Evolutionary conservation across 331 rosid genomes (phyloP), one percentile per base, ranked within the genome.

Genomic region (Acacia concinna): DNA sequence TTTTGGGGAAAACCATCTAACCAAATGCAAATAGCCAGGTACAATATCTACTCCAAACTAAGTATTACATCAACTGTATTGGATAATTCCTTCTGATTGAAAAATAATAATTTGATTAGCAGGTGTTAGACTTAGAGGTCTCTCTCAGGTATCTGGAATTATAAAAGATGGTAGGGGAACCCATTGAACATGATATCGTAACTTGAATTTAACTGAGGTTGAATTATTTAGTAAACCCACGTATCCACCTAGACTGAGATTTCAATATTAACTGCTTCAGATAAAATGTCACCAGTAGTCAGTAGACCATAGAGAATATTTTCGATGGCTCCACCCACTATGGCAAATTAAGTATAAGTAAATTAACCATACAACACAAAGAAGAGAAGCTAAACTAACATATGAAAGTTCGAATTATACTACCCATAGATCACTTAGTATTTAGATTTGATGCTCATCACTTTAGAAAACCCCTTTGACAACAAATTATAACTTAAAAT

Each of bases 401-500:
- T 3, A 21, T 21, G 2, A 56, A 56, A 23, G 13, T 56, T 46
- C 6, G 3, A 38, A 67, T 47, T 12, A 74, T 23, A 14, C 68
- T 18, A 38, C 32, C 47, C 43, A 21, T 13, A 38, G 54, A 41
- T 23, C 35, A 40, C 69, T n/a, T 11, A n/a, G 73, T 32, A 47
- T 35, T 43, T 72, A 59, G 35, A 73, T 63, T 15, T 25, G 28
- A 52, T 52, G 28, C 28, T 77, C 69, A 64, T 32, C 38, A 77
- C 51, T 40, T 56, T 4, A 38, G 49, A 30, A 59, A 32, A 57
- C 56, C 32, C 40, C 65, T 69, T 67, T 47, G 15, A 35, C 52
- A 14, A 32, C 15, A 15, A 59, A 59, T 41, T 56, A 46, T 76
- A 71, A 69, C 44, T 4, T 76, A 75, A 59, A 49, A 47, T 52